Base-by-base conservation (phyloP, 257 asterid genomes). In the Rhazya stricta region DNA sequence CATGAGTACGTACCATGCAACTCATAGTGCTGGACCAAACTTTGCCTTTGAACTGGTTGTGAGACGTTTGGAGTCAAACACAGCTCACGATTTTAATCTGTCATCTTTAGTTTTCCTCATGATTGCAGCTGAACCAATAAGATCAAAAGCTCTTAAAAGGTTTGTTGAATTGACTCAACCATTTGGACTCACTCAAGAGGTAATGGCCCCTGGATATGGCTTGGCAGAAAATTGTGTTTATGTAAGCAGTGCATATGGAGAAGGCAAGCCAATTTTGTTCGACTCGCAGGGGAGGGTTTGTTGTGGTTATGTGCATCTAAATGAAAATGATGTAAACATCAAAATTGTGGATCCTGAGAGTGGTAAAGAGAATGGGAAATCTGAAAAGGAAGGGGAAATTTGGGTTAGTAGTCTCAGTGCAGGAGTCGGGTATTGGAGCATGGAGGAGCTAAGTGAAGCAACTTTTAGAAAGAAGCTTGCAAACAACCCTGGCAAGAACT, bases 21-120 rank as follows among this genome's bases (percentile, higher is more conserved):
- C 96, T 56, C 96, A 90, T 67, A 87, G 91, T 60, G 96, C 94
- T 9, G 94, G 86, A 57, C 92, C 94, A 13, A 90, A 88, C 67
- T 88, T 90, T 23, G 86, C 96, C 32, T 87, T 84, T 61, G 96
- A 90, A 68, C 91, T 90, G 54, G 68, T 90, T 8, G 81, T 79
- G 32, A 83, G 94, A 1, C 83, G 89, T 73, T 68, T 90, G 62
- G 89, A 87, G 81, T 77, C 80, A 10, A 80, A 74, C 45, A 83
- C 81, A 68, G 75, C 53, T 48, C 79, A 60, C 2, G 74, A 71
- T n/a, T 80, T 84, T 56, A 88, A 90, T 77, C 34, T 88, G 72
- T 85, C 89, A 27, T 85, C 91, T 57, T 67, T 90, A 82, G 67
- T 77, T 74, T 90, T 90, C 74, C 92, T 90, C 85, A 90, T 90